Evolutionary conservation across 257 asterid genomes (phyloP).

Genomic region (Jaltomata sinuosa): DNA sequence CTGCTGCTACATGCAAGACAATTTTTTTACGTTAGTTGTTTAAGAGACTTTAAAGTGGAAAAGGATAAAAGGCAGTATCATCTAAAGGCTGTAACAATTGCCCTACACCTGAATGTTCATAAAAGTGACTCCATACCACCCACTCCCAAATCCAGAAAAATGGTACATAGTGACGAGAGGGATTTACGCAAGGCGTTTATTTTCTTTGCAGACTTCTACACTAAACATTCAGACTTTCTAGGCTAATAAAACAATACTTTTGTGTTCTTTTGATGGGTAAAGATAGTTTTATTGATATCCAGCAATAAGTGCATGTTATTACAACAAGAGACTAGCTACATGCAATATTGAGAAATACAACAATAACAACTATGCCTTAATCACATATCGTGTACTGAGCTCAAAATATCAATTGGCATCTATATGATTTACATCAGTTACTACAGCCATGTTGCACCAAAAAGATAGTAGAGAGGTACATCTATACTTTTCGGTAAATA

Average conservation of each 20-base stretch:
- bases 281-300: background rate
- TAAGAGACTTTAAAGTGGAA: background rate
- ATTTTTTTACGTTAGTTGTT: background rate
- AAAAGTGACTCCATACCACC: background rate
- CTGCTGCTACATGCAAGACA: slow-evolving; percentile 36
- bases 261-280: background rate
- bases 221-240: background rate
- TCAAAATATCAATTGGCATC: background rate
- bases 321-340: background rate
- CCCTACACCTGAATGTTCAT: background rate
- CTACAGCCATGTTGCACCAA: background rate
- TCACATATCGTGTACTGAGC: background rate
- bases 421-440: background rate
- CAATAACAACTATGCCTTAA: background rate
- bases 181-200: background rate
- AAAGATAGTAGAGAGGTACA: background rate
- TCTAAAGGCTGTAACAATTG: background rate
- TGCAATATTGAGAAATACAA: background rate
- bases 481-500: background rate
- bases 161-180: background rate
- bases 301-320: background rate
- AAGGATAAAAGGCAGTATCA: background rate
- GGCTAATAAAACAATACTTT: background rate
- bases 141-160: background rate
- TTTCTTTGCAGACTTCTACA: background rate